Conservation (phyloP, 2,329 filamentous ascomycete species). For the Fusarium sp. region DNA sequence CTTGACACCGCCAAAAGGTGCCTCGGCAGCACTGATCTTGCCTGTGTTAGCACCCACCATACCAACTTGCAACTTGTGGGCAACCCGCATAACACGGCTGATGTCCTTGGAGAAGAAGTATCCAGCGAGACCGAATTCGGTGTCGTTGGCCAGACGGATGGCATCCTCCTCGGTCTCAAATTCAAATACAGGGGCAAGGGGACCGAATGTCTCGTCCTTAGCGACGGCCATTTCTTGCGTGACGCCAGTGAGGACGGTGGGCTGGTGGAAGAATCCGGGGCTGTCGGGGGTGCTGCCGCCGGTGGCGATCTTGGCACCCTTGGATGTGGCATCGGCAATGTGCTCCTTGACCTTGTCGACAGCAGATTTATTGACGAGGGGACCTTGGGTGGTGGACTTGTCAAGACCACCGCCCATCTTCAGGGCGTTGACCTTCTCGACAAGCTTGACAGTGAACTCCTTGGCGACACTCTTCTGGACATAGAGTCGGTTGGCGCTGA, state of each 20-base stretch:
- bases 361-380: constrained; percentile 71
- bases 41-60: constrained; percentile 67
- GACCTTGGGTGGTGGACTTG: constrained; percentile 42
- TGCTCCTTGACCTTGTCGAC: constrained; percentile 69
- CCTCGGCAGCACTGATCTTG: constrained; percentile 47
- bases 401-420: constrained; percentile 42
- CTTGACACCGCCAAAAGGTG: constrained; percentile 49
- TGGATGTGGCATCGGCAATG: constrained; percentile 67
- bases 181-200: constrained; percentile 41
- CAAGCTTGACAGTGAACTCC: constrained; percentile 43
- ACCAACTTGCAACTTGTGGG: constrained; percentile 67
- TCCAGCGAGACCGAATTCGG: constrained; percentile 50
- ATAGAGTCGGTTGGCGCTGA: constrained; percentile 48
- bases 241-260: constrained; percentile 72
- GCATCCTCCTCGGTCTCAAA: constrained; percentile 52
- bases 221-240: constrained; percentile 44
- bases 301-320: constrained; percentile 65
- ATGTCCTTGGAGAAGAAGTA: constrained; percentile 48
- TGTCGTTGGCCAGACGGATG: constrained; percentile 50
- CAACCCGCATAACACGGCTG: constrained; percentile 54
- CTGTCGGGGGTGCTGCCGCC: constrained; percentile 72
- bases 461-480: constrained; percentile 47
- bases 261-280: constrained; percentile 72
- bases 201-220: constrained; percentile 47
- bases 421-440: constrained; percentile 43